A percentile compares a stretch with the other conserved stretches of the same genome.
Conservation (phyloP, 2,329 filamentous ascomycete genomes). For the Gliomastix tumulicola region DNA sequence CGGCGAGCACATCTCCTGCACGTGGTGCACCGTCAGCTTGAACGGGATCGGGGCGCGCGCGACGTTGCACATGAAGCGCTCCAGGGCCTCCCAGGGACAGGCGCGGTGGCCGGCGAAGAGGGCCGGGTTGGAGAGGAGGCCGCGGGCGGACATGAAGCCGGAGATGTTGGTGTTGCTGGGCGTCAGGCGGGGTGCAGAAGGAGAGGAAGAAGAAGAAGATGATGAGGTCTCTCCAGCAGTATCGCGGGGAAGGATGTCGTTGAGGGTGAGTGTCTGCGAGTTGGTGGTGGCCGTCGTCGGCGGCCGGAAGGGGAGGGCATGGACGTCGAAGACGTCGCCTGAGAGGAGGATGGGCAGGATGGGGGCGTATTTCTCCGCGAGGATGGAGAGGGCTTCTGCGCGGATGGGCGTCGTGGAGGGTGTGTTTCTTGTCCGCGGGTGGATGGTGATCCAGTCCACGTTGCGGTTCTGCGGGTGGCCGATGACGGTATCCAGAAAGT, state of each 20-base stretch:
- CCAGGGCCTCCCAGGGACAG: conserved; percentile 57
- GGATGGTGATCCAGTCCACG: conserved; percentile 64
- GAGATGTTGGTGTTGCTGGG: conserved; percentile 42
- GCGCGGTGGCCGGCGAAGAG: conserved; percentile 50
- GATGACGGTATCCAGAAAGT: conserved; percentile 57
- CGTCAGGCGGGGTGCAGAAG: conserved; percentile 10
- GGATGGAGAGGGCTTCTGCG: conserved; percentile 49
- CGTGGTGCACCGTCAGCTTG: conserved; percentile 58
- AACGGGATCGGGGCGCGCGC: conserved; percentile 52
- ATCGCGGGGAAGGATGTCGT: conserved; percentile 13
- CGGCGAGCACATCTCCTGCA: conserved; percentile 59
- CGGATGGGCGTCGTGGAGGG: conserved; percentile 55
- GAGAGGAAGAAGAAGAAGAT: conserved; percentile 2
- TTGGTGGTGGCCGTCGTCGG: conserved; percentile 14
- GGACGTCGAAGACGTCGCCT: conserved; percentile 60
- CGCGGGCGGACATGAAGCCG: conserved; percentile 65
- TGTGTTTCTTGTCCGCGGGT: conserved; percentile 56
- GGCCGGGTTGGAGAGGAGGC: conserved; percentile 60
- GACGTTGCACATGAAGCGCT: conserved; percentile 53
- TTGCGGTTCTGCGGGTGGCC: conserved; percentile 41
- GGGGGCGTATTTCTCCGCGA: conserved; percentile 43
- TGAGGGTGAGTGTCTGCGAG: conserved; percentile 20
- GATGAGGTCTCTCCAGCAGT: conserved; percentile 8
- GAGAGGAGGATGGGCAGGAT: conserved; percentile 59
- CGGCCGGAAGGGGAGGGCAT: conserved; percentile 34